These are phyloP conservation scores for Penicillium egyptiacum DNA, from an alignment of 495 filamentous ascomycete species.

Conservation along the genomic window DNA sequence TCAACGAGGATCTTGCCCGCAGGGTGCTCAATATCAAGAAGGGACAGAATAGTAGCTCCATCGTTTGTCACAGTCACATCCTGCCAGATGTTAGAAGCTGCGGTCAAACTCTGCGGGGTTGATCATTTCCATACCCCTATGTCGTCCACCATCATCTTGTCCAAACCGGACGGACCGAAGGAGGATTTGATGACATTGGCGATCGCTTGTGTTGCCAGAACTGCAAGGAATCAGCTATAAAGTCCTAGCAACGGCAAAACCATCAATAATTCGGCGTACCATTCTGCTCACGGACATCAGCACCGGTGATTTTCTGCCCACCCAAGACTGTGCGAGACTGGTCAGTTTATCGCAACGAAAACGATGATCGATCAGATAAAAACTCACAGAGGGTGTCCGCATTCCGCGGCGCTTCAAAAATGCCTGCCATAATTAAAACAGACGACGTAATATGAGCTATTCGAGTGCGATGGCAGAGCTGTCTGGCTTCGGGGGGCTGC, in stretches of 20 bases:
- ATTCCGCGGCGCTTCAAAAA: conserved; percentile 87
- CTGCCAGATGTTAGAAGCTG: conserved; percentile 46
- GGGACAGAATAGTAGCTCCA: conserved; percentile 90
- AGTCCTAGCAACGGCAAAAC: not conserved
- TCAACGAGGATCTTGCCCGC: conserved; percentile 98
- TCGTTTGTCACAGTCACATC: conserved; percentile 99
- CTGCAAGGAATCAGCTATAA: conserved; percentile 44
- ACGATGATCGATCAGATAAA: not conserved
- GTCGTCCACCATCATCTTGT: conserved; percentile 99
- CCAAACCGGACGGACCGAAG: conserved; percentile 92
- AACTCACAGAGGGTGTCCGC: conserved; percentile 76
- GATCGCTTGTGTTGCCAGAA: conserved; percentile 93
- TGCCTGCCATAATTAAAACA: conserved; percentile 66
- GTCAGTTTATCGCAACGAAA: conserved; percentile 24
- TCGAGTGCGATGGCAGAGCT: conserved; percentile 38
- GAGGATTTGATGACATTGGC: conserved; percentile 99
- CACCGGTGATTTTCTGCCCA: conserved; percentile 89
- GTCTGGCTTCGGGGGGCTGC: conserved; percentile 31
- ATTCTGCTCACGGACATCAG: conserved; percentile 95
- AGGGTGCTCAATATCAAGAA: conserved; percentile 96
- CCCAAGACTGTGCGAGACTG: conserved; percentile 67
- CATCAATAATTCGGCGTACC: conserved; percentile 50
- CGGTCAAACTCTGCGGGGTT: conserved; percentile 32
- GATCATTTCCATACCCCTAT: conserved; percentile 69
- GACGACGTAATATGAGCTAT: conserved; percentile 24